These are phyloP conservation scores for Teunomyces atbi DNA, from an alignment of 805 yeast species.

Conservation along the genomic window DNA sequence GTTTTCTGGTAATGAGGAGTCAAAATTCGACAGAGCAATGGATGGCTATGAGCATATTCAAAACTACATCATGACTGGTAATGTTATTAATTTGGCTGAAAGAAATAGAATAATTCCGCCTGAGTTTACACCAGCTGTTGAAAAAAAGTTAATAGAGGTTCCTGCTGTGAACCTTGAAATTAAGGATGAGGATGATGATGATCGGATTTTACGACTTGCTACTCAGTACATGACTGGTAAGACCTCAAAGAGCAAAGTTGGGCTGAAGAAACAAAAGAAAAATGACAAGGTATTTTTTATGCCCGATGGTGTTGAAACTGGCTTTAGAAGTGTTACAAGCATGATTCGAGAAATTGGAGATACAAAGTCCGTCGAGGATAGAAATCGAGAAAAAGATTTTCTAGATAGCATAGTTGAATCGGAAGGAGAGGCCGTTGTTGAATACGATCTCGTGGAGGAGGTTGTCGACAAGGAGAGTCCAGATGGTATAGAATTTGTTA, in stretches of 20 bases:
- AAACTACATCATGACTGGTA: slow-evolving; percentile 54
- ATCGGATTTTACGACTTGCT: slow-evolving; percentile 66
- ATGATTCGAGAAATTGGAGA: slow-evolving; percentile 33
- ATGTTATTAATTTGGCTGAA: slow-evolving; percentile 39
- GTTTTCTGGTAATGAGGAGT: slow-evolving; percentile 73
- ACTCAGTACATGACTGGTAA: slow-evolving; percentile 59
- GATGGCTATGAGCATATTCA: slow-evolving; percentile 80
- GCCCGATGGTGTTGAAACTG: slow-evolving; percentile 72
- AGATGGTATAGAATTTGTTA: no score
- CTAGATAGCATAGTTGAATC: slow-evolving; percentile 17
- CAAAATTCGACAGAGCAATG: slow-evolving; percentile 81
- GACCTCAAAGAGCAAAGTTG: slow-evolving; percentile 12
- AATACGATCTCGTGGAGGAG: neutral
- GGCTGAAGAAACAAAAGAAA: slow-evolving; percentile 15
- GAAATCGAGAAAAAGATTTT: slow-evolving; percentile 8
- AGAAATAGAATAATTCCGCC: slow-evolving; percentile 72
- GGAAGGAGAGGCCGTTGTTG: slow-evolving; percentile 3
- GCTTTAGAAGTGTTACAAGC: slow-evolving; percentile 53
- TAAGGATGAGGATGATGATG: slow-evolving; percentile 56
- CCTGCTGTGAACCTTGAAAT: slow-evolving; percentile 68
- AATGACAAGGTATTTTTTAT: slow-evolving; percentile 54
- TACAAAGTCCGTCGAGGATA: slow-evolving; percentile 1
- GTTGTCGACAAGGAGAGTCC: neutral
- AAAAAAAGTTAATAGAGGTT: slow-evolving; percentile 54
- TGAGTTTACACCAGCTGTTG: slow-evolving; percentile 53